Percentiles rank a stretch among this genome's conserved stretches.
Conservation (phyloP, 2,329 filamentous ascomycete species). For the Claviceps sp. region DNA sequence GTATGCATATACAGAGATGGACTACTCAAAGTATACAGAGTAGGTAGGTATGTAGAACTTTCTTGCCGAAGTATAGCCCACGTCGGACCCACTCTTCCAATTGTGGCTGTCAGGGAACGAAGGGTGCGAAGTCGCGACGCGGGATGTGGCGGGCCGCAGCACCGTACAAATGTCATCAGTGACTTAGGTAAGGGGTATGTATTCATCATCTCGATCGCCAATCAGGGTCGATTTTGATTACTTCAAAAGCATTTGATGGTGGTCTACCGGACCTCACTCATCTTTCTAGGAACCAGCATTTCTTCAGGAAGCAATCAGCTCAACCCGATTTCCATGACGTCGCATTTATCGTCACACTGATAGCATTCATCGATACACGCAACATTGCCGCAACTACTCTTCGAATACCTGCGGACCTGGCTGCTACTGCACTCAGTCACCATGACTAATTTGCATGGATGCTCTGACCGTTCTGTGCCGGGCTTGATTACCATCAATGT, state of each 20-base stretch:
- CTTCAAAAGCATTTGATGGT: not conserved
- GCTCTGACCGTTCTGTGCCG: constrained; percentile 5
- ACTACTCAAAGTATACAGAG: too few species aligned
- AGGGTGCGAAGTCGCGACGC: too few species aligned
- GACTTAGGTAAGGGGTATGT: too few species aligned
- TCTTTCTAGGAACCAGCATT: not conserved
- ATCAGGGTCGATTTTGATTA: not conserved
- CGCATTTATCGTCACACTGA: not conserved
- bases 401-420: too few species aligned
- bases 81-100: too few species aligned
- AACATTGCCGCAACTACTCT: not conserved
- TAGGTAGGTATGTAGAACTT: too few species aligned
- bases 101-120: too few species aligned
- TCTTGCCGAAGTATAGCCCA: too few species aligned
- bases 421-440: not conserved
- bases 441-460: not conserved
- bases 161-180: too few species aligned
- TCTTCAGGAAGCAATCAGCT: not conserved
- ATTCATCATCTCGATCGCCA: not conserved
- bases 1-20: not conserved
- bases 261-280: not conserved
- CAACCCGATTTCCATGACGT: not conserved
- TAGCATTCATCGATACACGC: not conserved
- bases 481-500: constrained; percentile 29
- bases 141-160: too few species aligned